These are phyloP conservation scores for Amaranthus cruentus DNA, from an alignment of 148 eudicot genomes.

Conservation along the genomic window DNA sequence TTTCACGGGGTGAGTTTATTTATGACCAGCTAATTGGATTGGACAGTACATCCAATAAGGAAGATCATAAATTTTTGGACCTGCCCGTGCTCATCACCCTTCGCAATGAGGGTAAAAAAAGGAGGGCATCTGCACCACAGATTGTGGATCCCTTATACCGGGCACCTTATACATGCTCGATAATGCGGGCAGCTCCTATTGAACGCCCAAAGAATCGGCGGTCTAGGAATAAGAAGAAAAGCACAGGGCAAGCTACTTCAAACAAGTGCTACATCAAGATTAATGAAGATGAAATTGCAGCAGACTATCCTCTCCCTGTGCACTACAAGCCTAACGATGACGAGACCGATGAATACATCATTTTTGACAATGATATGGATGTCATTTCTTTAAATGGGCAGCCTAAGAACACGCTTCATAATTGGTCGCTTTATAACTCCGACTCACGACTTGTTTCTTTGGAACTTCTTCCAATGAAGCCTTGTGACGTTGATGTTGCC, in stretches of 20 bases:
- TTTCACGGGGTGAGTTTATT: slow-evolving; percentile 87
- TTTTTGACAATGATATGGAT: slow-evolving; percentile 65
- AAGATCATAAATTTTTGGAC: slow-evolving; percentile 48
- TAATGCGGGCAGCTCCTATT: slow-evolving; percentile 62
- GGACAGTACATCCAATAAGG: slow-evolving; percentile 67
- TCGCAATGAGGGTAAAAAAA: slow-evolving; percentile 55
- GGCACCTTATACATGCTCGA: slow-evolving; percentile 31
- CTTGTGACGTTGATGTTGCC: slow-evolving; percentile 89
- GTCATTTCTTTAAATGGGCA: slow-evolving; percentile 50
- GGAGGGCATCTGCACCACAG: slow-evolving; percentile 22
- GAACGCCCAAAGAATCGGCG: slow-evolving; percentile 69
- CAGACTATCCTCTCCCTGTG: slow-evolving; percentile 85
- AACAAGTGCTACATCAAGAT: slow-evolving; percentile 74
- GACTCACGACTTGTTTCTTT: slow-evolving; percentile 77
- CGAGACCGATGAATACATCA: slow-evolving; percentile 83
- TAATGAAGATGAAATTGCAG: slow-evolving; percentile 93
- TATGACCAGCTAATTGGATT: slow-evolving; percentile 84
- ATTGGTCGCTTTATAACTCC: slow-evolving; percentile 93
- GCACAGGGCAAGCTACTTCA: slow-evolving; percentile 35
- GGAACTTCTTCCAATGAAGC: slow-evolving; percentile 97
- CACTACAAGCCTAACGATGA: slow-evolving; percentile 59
- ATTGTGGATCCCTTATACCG: slow-evolving; percentile 8
- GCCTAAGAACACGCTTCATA: slow-evolving; percentile 87
- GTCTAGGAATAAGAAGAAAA: slow-evolving; percentile 58
- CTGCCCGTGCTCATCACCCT: slow-evolving; percentile 68